phyloP scores from a whole-genome alignment of 805 yeast genomes.

The Cyberlindnera veronae region DNA sequence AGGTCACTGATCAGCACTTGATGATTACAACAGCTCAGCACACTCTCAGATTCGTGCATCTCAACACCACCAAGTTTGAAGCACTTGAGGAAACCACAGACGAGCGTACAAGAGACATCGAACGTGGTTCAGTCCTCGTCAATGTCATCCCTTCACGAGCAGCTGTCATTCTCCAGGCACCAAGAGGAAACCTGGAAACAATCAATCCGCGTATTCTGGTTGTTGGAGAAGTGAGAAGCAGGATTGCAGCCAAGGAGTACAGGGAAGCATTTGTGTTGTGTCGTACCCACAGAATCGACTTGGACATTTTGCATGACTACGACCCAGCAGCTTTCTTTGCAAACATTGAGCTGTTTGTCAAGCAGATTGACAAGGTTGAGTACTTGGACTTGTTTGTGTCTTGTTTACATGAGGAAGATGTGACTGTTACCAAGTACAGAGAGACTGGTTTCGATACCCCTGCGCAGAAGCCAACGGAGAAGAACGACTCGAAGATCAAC shows the following conservation, averaged over 20 bases:
- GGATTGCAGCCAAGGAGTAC: conserved; percentile 56
- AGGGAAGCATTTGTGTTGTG: conserved; percentile 77
- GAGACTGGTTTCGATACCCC: conserved; percentile 49
- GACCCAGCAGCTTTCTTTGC: conserved; percentile 64
- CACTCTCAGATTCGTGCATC: conserved; percentile 75
- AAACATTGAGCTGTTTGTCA: conserved; percentile 64
- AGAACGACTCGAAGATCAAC: conserved; percentile 60
- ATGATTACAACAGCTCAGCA: conserved; percentile 88
- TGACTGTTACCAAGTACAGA: conserved; percentile 71
- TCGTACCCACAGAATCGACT: conserved; percentile 85
- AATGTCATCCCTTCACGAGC: conserved; percentile 78
- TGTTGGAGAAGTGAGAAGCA: conserved; percentile 71
- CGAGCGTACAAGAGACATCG: conserved; percentile 85
- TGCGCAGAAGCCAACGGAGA: conserved; percentile 34
- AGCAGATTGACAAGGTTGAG: conserved; percentile 67
- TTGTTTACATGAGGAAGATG: conserved; percentile 83
- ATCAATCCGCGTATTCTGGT: conserved; percentile 92
- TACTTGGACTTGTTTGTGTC: conserved; percentile 85
- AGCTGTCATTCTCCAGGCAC: conserved; percentile 85
- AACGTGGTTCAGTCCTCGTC: conserved; percentile 86
- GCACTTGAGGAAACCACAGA: conserved; percentile 38
- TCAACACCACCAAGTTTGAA: conserved; percentile 40
- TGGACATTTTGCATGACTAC: conserved; percentile 88
- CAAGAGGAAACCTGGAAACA: conserved; percentile 94
- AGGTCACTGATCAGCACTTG: conserved; percentile 66